Base-by-base conservation (phyloP, 495 filamentous ascomycete species). In the Stereocaulon alpinum region DNA sequence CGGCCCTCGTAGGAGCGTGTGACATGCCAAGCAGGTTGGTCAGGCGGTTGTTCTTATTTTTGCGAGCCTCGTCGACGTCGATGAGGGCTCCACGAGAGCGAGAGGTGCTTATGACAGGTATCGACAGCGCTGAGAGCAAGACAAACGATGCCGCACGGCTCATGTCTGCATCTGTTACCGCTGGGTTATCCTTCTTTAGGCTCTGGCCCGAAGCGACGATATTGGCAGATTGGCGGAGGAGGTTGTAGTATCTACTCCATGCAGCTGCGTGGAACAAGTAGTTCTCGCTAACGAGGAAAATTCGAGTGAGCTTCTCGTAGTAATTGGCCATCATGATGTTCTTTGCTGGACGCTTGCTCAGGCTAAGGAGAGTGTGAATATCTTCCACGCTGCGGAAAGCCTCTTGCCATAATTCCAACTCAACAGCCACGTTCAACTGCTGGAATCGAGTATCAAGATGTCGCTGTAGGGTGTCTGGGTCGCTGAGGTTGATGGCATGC, bases 321-420 rank as follows among this genome's bases (percentile, higher is more conserved):
- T 98, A 98, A 76, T 97, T 98, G 72, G 94, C 93, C 93, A 98
- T 98, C 91, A 97, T 96, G 63, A 96, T 80, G 72, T 96, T 96
- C 85, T 96, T 96, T n/a, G 93, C 87, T 42, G 91, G 91, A 53
- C 92, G 88, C 82, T 98, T 98, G 88, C 93, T 97, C 61, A 97
- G 82, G 79, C 85, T 97, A 63, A 98, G 82, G 60, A 98, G 83
- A n/a, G 89, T 96, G 74, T 98, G 93, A 66, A 97, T 98, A 73
- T 98, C 93, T 73, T 98, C 93, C 55, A 98, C 90, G 69, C 91
- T 96, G 67, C 91, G 86, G 84, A 98, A 98, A 61, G 93, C 93
- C 76, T 98, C 93, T 74, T 98, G 93, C 94, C 93, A 98, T 47
- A 98, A 77, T 75, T 98, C 93, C 57, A 98, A 78, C 73, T 98